Evolutionary conservation across 2,329 filamentous ascomycete species (phyloP), one percentile per base, ranked within the genome.

Genomic region (Colletotrichum limetticola): DNA sequence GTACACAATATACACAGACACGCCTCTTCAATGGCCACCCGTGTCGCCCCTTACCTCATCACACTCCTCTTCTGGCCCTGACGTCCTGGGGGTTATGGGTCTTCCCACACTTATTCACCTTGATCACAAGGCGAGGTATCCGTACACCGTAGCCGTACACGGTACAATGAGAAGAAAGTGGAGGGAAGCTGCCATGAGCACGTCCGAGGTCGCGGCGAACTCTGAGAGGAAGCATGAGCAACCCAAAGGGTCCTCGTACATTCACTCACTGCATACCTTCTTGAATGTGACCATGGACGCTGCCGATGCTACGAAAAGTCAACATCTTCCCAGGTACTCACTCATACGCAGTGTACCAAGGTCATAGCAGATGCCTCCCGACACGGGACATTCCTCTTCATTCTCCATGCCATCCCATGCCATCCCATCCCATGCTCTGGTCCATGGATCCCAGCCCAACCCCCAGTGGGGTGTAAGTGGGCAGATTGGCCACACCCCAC

Each of bases 381-480:
- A 55, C 28, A 55, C 30, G 46, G n/a, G 30, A n/a, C 61, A 11
- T 52, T 55, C 37, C 26, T 63, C 19, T 32, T 55, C 37, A 12
- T 16, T 63, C n/a, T 52, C 37, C 46, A 49, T 63, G 42, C 66
- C 60, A 65, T 64, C 66, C 35, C 35, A 37, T 52, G 11, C 42
- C 60, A 35, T 64, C 53, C 66, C 55, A 65, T 64, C 66, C 42
- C 28, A 37, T 67, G n/a, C 42, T 60, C 65, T 24, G 58, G 58
- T 69, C 22, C 66, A 56, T 66, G 66, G 66, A 71, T 70, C 55
- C 71, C 49, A 24, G 12, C 55, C 60, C 66, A 65, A 49, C 66
- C 70, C 60, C 59, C 56, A 30, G 71, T 72, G 66, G 60, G 59
- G 71, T 73, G 60, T 52, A 73, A 70, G 71, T 73, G 71, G 71